Evolutionary conservation across 2,329 filamentous ascomycete genomes (phyloP), one percentile per base, ranked within the genome.

Genomic region (Metarhizium guizhouense): DNA sequence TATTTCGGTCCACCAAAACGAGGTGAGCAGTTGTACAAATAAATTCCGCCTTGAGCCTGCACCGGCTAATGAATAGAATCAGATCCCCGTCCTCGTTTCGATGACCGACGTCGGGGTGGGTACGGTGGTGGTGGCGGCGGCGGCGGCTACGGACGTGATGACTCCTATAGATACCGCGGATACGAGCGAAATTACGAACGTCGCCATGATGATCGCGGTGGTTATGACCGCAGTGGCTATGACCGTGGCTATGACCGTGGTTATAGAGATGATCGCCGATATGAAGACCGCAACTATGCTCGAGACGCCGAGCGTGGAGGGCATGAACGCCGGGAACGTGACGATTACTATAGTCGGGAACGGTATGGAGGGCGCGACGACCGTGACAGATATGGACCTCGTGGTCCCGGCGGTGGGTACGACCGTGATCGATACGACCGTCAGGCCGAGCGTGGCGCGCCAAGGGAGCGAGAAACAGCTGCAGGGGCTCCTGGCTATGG

Each of bases 1-100:
- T 99, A 99, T 82, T 97, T 96, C 69, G 94, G 94, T 53, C 94
- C 94, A 59, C 94, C 94, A 61, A 99, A 99, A 85, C 84, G 94
- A 80, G 92, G 92, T 94, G 77, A 78, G 87, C 47, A 29, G 32
- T 6, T 34, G 13, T 57, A 62, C 20, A 30, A 29, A 29, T 42
- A 6, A 5, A 30, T 3, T 34, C 16, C 3, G 10, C 25, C 20
- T 43, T 10, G 18, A 13, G 8, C 10, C 25, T 16, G 42, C 6
- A 34, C 4, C n/a, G 16, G 14, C 10, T 51, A 25, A 55, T 20
- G 10, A n/a, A 13, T 13, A 16, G 14, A 14, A 73, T 73, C 8
- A 73, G 73, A 75, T 54, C 69, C 70, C 20, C 71, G 72, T 55
- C 69, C 67, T 54, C 70, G 74, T 64, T 82, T 70, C 66, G 85